Base-by-base conservation (phyloP, 169 alveolate genomes). In the Cryptosporidium muris region DNA sequence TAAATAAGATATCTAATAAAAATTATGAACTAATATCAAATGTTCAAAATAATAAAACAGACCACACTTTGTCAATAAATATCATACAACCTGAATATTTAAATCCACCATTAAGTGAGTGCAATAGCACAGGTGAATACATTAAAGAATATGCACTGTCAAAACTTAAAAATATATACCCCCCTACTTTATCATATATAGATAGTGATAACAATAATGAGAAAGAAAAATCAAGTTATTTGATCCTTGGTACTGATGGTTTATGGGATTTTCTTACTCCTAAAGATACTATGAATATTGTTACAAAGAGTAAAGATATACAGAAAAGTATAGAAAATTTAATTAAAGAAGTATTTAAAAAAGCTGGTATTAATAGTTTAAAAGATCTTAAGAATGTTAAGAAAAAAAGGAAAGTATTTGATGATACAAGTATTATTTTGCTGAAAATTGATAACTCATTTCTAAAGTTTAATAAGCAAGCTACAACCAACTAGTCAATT, bases 241-340 rank as follows among this genome's bases (percentile, higher is more conserved):
- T 74, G 11, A 14, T 74, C 2, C 68, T 74, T 8, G 85, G 85
- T 12, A 74, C 85, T 4, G 85, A 74, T 60, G 85, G 85, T 2
- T 66, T 74, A 25, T 74, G 85, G 85, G 85, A 74, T 58, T 74
- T 74, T 60, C 37, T 74, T 25, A 74, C 65, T 42, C 85, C 85
- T 11, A 74, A 74, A 43, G 85, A 74, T 47, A 68, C 36, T n/a
- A 58, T 51, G 5, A 58, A 43, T 38, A 43, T 74, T 7, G 8
- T 74, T 5, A 37, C 60, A 43, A 74, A 58, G 47, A 58, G 74
- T 12, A 74, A 48, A 34, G 40, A 66, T 2, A 25, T 34, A 1
- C 45, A 60, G 4, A 60, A 74, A 3, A 68, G 85, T 1, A 51
- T 58, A 1, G 64, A 47, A 42, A 54, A 8, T 14, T 45, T 74